These are phyloP conservation scores for Sclerospora graminicola DNA, from an alignment of 352 stramenopile genomes.

Conservation along the genomic window DNA sequence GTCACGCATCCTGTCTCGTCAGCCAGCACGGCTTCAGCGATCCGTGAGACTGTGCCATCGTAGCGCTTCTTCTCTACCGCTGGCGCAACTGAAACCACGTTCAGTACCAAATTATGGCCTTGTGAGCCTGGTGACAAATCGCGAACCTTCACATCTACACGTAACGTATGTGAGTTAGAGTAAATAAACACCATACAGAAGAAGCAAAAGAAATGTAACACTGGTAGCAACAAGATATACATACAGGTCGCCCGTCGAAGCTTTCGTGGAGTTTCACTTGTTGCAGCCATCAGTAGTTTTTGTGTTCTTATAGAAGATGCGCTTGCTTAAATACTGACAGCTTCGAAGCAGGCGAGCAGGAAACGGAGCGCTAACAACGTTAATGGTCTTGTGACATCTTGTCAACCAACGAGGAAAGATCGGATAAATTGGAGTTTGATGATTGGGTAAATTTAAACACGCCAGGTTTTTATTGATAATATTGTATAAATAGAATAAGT, in stretches of 20 bases:
- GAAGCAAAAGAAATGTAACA: neutral
- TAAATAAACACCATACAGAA: neutral
- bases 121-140: conserved; percentile 65
- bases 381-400: conserved; percentile 16
- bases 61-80: conserved; percentile 60
- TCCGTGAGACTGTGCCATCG: conserved; percentile 52
- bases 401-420: conserved; percentile 26
- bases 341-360: neutral
- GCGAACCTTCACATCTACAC: conserved; percentile 65
- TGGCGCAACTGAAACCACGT: conserved; percentile 50
- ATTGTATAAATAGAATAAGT: too few species aligned
- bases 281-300: conserved; percentile 11
- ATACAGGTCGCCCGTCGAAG: conserved; percentile 41
- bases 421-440: neutral
- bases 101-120: conserved; percentile 72
- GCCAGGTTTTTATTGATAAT: too few species aligned
- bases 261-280: conserved; percentile 16
- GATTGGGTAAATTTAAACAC: conserved; percentile 7
- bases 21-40: conserved; percentile 64
- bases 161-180: neutral
- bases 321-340: neutral
- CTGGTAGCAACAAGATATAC: neutral
- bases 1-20: conserved; percentile 80
- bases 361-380: conserved; percentile 3
- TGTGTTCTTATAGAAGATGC: neutral